phyloP scores from a whole-genome alignment of 768 basidiomycete species.

The Tricholoma bakamatsutake region DNA sequence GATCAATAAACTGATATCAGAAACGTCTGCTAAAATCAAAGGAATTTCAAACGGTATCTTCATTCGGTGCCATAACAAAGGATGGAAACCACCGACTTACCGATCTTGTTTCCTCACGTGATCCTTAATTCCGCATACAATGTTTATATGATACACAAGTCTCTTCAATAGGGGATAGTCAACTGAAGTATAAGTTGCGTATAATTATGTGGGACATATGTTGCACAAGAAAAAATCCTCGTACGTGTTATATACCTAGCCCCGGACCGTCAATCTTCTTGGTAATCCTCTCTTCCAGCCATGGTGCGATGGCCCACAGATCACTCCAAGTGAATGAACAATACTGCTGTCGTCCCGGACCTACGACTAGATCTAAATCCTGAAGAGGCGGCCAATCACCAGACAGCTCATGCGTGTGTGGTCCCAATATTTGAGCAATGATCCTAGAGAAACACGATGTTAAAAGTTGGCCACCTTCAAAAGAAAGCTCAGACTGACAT shows the following conservation, averaged over 20 bases:
- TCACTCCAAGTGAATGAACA: slow-evolving; percentile 69
- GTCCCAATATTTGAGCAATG: slow-evolving; percentile 50
- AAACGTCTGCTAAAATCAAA: not conserved
- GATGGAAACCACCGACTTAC: slow-evolving; percentile 8
- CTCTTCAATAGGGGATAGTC: not conserved
- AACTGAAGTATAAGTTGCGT: not conserved
- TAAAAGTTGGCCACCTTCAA: not conserved
- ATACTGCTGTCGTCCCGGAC: slow-evolving; percentile 50
- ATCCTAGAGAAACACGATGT: slow-evolving; percentile 36
- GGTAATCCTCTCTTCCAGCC: slow-evolving; percentile 65
- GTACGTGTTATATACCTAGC: slow-evolving; percentile 42
- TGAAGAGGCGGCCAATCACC: slow-evolving; percentile 32
- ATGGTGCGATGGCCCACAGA: slow-evolving; percentile 67
- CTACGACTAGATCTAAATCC: slow-evolving; percentile 43
- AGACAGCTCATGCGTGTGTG: slow-evolving; percentile 31
- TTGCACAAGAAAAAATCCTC: not conserved
- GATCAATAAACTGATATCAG: slow-evolving; percentile 1
- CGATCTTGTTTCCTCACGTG: slow-evolving; percentile 19
- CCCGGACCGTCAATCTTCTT: slow-evolving; percentile 66
- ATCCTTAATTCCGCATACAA: not conserved
- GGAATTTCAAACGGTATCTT: slow-evolving; percentile 5
- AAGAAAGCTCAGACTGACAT: slow-evolving; percentile 32
- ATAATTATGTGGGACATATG: not conserved
- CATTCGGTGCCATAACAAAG: slow-evolving; percentile 10
- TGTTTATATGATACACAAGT: not conserved